These are phyloP conservation scores for Polyrhizophydium stewartii DNA, from an alignment of 371 early-diverging fungal genomes.

Conservation along the genomic window DNA sequence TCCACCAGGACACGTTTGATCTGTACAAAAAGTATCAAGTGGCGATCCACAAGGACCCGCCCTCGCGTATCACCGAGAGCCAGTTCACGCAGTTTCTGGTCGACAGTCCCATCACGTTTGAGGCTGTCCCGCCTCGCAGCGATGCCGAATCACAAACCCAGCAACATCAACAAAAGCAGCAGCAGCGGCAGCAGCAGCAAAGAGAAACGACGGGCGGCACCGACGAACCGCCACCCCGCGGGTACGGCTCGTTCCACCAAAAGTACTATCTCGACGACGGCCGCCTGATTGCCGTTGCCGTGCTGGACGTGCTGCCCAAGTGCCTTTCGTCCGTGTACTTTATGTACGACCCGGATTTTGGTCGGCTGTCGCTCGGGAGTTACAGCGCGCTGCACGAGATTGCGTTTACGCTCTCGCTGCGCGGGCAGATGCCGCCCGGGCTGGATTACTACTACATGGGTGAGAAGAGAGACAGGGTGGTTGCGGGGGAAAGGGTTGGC, in stretches of 20 bases:
- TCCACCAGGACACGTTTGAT: slow-evolving; percentile 65
- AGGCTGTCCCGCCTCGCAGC: neutral
- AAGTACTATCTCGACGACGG: slow-evolving; percentile 71
- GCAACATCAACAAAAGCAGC: too few species aligned
- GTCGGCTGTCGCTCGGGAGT: slow-evolving; percentile 71
- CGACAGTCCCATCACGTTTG: slow-evolving; percentile 64
- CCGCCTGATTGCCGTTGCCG: slow-evolving; percentile 77
- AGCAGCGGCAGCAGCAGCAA: too few species aligned
- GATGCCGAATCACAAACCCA: neutral
- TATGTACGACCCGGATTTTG: slow-evolving; percentile 83
- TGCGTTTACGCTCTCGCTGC: slow-evolving; percentile 37
- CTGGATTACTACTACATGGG: slow-evolving; percentile 89
- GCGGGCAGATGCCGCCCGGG: slow-evolving; percentile 16
- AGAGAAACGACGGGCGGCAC: too few species aligned
- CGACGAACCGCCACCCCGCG: neutral
- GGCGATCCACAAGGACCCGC: slow-evolving; percentile 71
- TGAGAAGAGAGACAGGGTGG: slow-evolving; percentile 1
- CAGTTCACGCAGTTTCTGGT: slow-evolving; percentile 73
- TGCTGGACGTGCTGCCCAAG: slow-evolving; percentile 83
- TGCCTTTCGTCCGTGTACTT: slow-evolving; percentile 93
- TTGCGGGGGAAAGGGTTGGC: neutral
- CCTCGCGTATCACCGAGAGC: slow-evolving; percentile 39
- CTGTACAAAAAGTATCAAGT: slow-evolving; percentile 79
- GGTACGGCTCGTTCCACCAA: slow-evolving; percentile 85
- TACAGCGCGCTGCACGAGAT: slow-evolving; percentile 83